These are phyloP conservation scores for Solanum microdontum DNA, from an alignment of 257 asterid genomes.

Conservation along the genomic window DNA sequence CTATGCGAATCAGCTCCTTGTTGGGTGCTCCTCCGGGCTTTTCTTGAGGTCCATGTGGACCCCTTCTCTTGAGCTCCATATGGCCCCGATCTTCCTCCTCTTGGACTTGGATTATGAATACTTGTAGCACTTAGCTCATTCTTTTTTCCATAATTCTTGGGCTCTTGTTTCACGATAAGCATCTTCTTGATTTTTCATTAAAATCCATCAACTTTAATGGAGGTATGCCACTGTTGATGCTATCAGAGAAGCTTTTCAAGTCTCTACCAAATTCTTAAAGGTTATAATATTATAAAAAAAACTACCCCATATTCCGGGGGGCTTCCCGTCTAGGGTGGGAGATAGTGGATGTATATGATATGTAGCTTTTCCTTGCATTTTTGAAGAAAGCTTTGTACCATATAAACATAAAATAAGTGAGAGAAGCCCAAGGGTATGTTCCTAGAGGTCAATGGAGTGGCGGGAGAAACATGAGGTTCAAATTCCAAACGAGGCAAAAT, in stretches of 20 bases:
- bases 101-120: background rate
- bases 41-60: background rate
- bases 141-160: background rate
- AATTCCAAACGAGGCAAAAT: background rate
- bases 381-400: background rate
- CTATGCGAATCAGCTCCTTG: background rate
- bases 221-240: background rate
- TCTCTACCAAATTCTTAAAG: background rate
- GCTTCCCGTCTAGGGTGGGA: too few species aligned
- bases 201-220: background rate
- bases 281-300: background rate
- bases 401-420: background rate
- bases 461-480: background rate
- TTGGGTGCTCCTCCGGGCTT: background rate
- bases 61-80: background rate
- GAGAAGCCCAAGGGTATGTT: background rate
- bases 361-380: background rate
- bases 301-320: background rate
- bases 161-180: background rate
- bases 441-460: background rate
- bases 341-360: background rate
- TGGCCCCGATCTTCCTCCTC: background rate
- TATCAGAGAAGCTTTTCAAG: background rate
- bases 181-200: background rate
- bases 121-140: background rate